A percentile compares a stretch with the other conserved stretches of the same genome.
phyloP scores from a whole-genome alignment of 2,329 filamentous ascomycete genomes.

The Claviceps purpurea region DNA sequence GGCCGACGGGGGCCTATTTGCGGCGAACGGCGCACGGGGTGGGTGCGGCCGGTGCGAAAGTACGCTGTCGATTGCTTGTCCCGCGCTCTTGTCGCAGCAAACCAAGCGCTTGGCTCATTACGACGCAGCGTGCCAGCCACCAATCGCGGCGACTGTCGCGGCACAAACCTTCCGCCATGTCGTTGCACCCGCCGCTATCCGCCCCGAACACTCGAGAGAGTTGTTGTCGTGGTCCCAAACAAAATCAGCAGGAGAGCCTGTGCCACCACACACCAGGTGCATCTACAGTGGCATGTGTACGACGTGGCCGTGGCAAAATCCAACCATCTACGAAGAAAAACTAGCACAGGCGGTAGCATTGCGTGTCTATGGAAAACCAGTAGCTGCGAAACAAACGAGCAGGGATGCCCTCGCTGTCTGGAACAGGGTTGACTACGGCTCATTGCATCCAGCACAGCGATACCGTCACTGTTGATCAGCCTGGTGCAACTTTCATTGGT shows the following conservation, averaged over 20 bases:
- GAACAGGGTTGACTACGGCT: not conserved
- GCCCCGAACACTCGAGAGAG: not conserved
- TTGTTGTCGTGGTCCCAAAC: not conserved
- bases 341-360: not conserved
- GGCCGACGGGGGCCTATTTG: too few species aligned
- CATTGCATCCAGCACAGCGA: not conserved
- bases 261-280: not conserved
- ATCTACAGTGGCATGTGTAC: not conserved
- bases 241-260: not conserved
- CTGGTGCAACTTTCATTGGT: not conserved
- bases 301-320: not conserved
- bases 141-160: too few species aligned
- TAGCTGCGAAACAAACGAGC: not conserved
- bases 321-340: not conserved
- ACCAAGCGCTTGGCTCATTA: too few species aligned
- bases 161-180: not conserved
- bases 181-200: not conserved
- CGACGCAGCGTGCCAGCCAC: too few species aligned
- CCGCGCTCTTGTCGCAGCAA: too few species aligned
- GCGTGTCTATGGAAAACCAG: not conserved
- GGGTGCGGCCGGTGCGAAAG: not conserved
- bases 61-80: too few species aligned
- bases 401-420: not conserved
- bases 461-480: not conserved
- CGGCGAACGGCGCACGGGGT: not conserved